Evolutionary conservation across 2,329 filamentous ascomycete genomes (phyloP).

Genomic region (Drechslera avenae): DNA sequence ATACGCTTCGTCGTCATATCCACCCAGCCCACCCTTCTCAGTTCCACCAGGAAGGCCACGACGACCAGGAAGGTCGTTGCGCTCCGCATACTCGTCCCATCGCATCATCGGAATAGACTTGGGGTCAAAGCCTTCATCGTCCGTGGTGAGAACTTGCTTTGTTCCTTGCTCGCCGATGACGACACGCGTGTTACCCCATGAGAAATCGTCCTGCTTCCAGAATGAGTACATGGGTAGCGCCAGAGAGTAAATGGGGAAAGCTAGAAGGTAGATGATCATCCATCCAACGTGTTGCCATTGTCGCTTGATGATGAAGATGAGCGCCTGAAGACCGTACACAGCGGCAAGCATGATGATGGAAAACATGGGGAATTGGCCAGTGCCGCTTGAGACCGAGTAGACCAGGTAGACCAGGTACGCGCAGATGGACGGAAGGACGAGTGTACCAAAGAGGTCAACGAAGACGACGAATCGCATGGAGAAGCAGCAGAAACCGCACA

Average conservation of each 20-base stretch:
- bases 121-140: constrained; percentile 84
- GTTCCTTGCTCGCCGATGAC: constrained; percentile 92
- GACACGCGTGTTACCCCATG: constrained; percentile 97
- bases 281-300: constrained; percentile 99
- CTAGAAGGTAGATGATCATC: constrained; percentile 99
- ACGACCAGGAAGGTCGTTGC: constrained; percentile 88
- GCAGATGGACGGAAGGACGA: constrained; percentile 88
- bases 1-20: constrained; percentile 76
- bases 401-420: constrained; percentile 87
- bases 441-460: constrained; percentile 88
- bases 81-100: constrained; percentile 93
- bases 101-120: constrained; percentile 90
- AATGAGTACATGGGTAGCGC: constrained; percentile 94
- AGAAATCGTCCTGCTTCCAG: constrained; percentile 99
- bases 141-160: constrained; percentile 86
- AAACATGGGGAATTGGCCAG: constrained; percentile 80
- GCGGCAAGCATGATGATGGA: constrained; percentile 87
- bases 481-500: constrained; percentile 99
- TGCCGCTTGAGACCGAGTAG: constrained; percentile 71
- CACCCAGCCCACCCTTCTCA: constrained; percentile 65
- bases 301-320: constrained; percentile 95
- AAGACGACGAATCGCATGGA: constrained; percentile 97
- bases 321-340: constrained; percentile 92
- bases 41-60: constrained; percentile 65
- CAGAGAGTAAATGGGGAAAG: constrained; percentile 92